Evolutionary conservation across 306 rosid genomes (phyloP).

Genomic region (Dryas alaskensis): DNA sequence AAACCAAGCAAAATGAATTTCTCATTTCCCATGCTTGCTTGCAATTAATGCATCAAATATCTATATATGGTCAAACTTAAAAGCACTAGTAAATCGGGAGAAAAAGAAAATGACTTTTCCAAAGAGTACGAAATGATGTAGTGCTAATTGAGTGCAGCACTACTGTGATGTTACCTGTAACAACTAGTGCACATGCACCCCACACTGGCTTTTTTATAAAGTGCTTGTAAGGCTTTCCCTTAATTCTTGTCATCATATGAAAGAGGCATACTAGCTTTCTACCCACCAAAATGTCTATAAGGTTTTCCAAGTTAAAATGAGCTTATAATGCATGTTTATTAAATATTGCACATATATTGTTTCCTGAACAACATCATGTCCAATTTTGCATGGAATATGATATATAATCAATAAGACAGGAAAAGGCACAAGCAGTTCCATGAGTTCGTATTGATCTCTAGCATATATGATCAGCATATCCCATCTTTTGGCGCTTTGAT

Average conservation of each 20-base stretch:
- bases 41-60: not conserved
- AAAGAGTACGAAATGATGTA: not conserved
- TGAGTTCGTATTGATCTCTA: no score
- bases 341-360: no score
- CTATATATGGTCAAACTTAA: not conserved
- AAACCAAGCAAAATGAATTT: not conserved
- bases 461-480: no score
- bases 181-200: not conserved
- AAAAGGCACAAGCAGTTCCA: no score
- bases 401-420: no score
- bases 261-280: not conserved
- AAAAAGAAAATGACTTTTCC: not conserved
- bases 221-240: not conserved
- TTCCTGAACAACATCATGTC: no score
- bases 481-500: no score
- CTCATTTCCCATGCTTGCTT: constrained; percentile 3
- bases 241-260: not conserved
- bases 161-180: not conserved
- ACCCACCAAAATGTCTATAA: not conserved
- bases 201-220: not conserved
- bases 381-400: no score
- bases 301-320: not conserved
- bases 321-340: no score
- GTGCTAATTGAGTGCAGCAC: not conserved
- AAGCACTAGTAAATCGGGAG: not conserved